Base-by-base conservation (phyloP, 148 eudicot species). In the Heliamphora exappendiculata region DNA sequence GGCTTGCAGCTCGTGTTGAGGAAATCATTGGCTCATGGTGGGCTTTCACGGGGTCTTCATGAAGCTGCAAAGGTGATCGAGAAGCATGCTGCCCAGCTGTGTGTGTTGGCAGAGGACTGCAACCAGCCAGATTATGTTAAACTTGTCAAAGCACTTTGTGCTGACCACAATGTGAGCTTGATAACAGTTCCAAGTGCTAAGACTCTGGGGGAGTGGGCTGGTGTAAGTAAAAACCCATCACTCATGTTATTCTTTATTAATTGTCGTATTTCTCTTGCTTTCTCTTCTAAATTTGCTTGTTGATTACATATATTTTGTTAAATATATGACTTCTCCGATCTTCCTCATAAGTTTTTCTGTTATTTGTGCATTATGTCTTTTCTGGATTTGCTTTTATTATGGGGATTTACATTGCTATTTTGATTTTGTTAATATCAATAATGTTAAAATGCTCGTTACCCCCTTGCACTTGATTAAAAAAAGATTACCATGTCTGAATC, bases 121-220 rank as follows among this genome's bases (percentile, higher is more conserved):
- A 76, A 85, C 79, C 84, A 80, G 72, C 82, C 82, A 12, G 86
- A 85, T 76, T 83, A 80, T 47, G 78, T 81, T 14, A 85, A 85
- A 59, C 63, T 85, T 29, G 84, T 82, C 70, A 85, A 85, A 55
- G 84, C 82, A 14, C 78, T 81, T 53, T 85, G 88, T 78, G 75
- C 80, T 29, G 86, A 85, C 19, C 80, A 83, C 67, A 85, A 85
- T 68, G 86, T 85, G 14, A 72, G 73, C 82, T 81, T 83, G 78
- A 78, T 85, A 12, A 41, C 78, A 12, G 84, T 85, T 34, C 80
- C 84, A 2, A 80, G 80, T 68, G 80, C 86, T 26, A 85, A 85
- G 74, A 83, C 78, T 64, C 85, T 85, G 39, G 84, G 88, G 50
- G 88, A 85, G 74, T 80, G 86, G 88, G 77, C 80, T 73, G 88